Evolutionary conservation across 768 basidiomycete species (phyloP).

Genomic region (Suillus tomentosus): DNA sequence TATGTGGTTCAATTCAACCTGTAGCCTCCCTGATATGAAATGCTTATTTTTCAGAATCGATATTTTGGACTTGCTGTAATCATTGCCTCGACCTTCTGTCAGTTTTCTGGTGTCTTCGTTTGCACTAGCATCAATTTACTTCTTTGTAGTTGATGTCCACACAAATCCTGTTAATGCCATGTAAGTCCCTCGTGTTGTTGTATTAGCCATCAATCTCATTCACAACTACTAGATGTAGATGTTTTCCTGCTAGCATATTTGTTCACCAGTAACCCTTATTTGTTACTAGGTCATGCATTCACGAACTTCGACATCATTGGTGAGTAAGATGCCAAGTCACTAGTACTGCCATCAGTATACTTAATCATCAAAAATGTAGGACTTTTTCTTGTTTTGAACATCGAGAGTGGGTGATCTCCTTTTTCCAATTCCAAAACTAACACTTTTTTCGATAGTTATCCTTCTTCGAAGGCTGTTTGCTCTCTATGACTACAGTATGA

Average conservation of each 20-base stretch:
- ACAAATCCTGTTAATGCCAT: neutral
- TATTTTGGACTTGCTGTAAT: slow-evolving; percentile 6
- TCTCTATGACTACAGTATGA: slow-evolving; percentile 9
- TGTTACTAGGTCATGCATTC: slow-evolving; percentile 1
- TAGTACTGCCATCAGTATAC: neutral
- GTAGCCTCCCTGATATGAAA: neutral
- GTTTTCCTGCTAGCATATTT: neutral
- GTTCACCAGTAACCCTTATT: neutral
- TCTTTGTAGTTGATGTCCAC: neutral
- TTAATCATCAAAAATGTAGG: neutral
- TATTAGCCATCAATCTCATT: neutral
- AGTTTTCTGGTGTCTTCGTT: neutral
- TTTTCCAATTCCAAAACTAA: neutral
- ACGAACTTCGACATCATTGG: neutral
- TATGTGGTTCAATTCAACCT: neutral
- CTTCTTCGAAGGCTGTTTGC: slow-evolving; percentile 9
- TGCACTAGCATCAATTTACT: neutral
- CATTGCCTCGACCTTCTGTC: neutral
- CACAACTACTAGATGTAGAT: neutral
- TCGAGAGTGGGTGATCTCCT: slow-evolving; percentile 1
- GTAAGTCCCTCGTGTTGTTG: neutral
- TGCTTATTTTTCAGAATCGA: neutral
- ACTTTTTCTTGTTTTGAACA: slow-evolving; percentile 2
- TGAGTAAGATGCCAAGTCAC: neutral
- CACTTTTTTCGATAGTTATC: slow-evolving; percentile 3